Evolutionary conservation across 2,329 filamentous ascomycete genomes (phyloP).

Genomic region (Colletotrichum sp.): DNA sequence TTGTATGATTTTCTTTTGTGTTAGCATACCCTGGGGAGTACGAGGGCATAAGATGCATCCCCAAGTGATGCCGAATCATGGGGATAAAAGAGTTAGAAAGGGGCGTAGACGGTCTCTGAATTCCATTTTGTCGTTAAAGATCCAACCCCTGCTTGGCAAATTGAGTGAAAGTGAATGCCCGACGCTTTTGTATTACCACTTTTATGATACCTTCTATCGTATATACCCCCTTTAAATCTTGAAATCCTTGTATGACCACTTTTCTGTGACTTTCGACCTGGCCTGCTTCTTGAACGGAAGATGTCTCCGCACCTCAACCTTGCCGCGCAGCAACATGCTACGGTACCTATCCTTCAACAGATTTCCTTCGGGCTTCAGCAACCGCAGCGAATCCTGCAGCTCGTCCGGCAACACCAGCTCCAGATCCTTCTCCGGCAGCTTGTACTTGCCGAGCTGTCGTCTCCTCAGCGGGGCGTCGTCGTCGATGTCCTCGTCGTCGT

Average conservation of each 20-base stretch:
- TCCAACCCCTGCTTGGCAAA: background rate
- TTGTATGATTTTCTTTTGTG: background rate
- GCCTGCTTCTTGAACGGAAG: constrained; percentile 83
- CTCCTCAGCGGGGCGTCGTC: constrained; percentile 71
- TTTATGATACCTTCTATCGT: background rate
- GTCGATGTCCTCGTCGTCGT: constrained; percentile 60
- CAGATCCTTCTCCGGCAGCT: constrained; percentile 78
- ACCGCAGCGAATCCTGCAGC: constrained; percentile 78
- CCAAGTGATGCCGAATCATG: background rate
- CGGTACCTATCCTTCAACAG: constrained; percentile 90
- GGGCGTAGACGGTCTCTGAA: background rate
- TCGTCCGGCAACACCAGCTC: constrained; percentile 85
- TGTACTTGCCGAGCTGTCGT: constrained; percentile 75
- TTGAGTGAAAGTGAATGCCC: background rate
- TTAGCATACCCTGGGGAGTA: constrained; percentile 12
- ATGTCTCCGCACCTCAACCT: constrained; percentile 82
- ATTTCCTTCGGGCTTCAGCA: constrained; percentile 95
- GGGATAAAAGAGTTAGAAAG: background rate
- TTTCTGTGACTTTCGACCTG: constrained; percentile 85
- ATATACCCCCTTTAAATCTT: constrained; percentile 3
- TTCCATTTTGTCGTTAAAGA: background rate
- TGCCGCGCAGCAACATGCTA: constrained; percentile 86
- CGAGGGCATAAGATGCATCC: background rate
- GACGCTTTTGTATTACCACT: constrained; percentile 14
- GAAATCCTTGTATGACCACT: constrained; percentile 98